Base-by-base conservation (phyloP, 176 grass and related monocot genomes). In the Melocanna baccifera region DNA sequence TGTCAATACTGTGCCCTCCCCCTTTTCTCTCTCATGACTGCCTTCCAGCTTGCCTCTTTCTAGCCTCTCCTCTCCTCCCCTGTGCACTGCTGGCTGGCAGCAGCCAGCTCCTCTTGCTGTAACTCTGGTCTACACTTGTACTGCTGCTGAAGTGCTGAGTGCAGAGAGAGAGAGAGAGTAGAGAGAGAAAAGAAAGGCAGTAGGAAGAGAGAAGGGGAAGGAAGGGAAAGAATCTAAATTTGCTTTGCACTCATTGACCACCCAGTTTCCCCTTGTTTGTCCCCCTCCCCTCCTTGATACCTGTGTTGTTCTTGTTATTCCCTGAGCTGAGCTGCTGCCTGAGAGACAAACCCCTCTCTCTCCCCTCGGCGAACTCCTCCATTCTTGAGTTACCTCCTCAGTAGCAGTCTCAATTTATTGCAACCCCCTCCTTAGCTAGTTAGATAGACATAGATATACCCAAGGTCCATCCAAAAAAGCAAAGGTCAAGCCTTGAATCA, bases 201-300 rank as follows among this genome's bases (percentile, higher is more conserved):
- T n/a, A 46, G 55, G 47, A 45, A 23, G 23, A 34, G 12, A 45
- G 25, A 53, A 53, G 40, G 62, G 43, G 26, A 22, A 14, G 4
- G 3, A 18, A 15, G 19, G 18, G 70, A 37, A 72, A 78, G 79
- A 86, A 78, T 91, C 85, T 80, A 55, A 59, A 69, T 75, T 85
- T 91, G 61, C 80, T 84, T 87, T 90, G 23, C 74, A 46, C 80
- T 87, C 84, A 87, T 87, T 90, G 84, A 87, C 84, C 80, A 80
- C 69, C 69, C 18, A 83, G 74, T 79, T 83, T 50, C 65, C 19
- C 71, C 84, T 78, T 74, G 71, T 83, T 74, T 87, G 75, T 84
- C 80, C 84, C 73, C 88, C 48, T 68, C 59, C 56, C 18, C 43
- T 75, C 77, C 70, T 85, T 89, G 88, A 82, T 89, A 82, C 63